These are phyloP conservation scores for Blepharisma japonicum DNA, from an alignment of 73 alveolate genomes.

Conservation along the genomic window DNA sequence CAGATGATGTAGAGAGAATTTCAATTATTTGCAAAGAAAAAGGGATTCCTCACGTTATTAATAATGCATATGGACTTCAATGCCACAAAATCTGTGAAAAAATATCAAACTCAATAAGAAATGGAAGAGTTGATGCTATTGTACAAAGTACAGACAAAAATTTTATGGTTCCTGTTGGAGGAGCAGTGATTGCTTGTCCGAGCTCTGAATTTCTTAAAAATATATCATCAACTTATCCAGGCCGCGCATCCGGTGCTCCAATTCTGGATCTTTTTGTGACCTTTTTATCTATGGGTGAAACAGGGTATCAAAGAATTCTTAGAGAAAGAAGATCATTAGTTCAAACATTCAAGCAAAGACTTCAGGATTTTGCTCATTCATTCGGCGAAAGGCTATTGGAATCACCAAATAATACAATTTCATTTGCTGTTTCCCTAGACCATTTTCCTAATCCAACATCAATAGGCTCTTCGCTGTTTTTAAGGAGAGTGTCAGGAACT, in stretches of 20 bases:
- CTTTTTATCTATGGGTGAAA: slow-evolving; percentile 88
- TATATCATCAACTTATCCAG: slow-evolving; percentile 86
- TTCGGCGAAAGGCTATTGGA: slow-evolving; percentile 79
- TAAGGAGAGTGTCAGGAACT: slow-evolving; percentile 87
- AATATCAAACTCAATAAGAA: neutral
- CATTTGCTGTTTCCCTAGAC: slow-evolving; percentile 60
- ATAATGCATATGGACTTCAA: slow-evolving; percentile 94
- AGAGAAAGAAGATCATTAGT: slow-evolving; percentile 83
- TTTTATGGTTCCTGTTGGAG: slow-evolving; percentile 99
- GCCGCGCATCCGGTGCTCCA: slow-evolving; percentile 96
- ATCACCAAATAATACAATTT: slow-evolving; percentile 63
- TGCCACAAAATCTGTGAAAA: slow-evolving; percentile 27
- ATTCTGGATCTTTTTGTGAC: slow-evolving; percentile 94
- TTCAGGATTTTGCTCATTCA: slow-evolving; percentile 53
- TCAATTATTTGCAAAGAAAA: slow-evolving; percentile 74
- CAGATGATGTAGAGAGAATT: slow-evolving; percentile 80
- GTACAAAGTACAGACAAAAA: slow-evolving; percentile 97
- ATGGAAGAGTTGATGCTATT: slow-evolving; percentile 83
- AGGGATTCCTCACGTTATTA: slow-evolving; percentile 80
- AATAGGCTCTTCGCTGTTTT: slow-evolving; percentile 67
- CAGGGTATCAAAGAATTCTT: slow-evolving; percentile 54
- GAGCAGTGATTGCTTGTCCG: slow-evolving; percentile 87
- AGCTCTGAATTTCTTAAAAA: slow-evolving; percentile 74
- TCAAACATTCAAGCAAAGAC: slow-evolving; percentile 58
- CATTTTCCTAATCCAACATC: slow-evolving; percentile 49